Base-by-base conservation (phyloP, 2,329 filamentous ascomycete species). In the Aspergillus fumigatiaffinis region DNA sequence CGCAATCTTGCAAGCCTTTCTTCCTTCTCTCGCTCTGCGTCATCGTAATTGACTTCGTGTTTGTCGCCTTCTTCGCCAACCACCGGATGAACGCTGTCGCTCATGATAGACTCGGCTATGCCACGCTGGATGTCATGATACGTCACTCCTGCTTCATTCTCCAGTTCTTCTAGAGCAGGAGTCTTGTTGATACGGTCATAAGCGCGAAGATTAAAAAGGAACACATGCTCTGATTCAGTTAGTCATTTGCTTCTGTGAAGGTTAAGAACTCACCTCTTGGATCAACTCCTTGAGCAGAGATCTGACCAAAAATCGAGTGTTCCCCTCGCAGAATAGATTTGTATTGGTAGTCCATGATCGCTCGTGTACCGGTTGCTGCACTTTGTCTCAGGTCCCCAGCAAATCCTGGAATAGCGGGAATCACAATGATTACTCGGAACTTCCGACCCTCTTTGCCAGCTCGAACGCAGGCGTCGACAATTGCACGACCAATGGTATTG, bases 331-430 rank as follows among this genome's bases (percentile, higher is more conserved):
- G 91, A 63, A 99, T 96, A 0, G 91, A 96, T 76, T 95, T 96
- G 80, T 94, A 99, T 71, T 97, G 94, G 69, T 96, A 97, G 71
- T 97, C 92, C 91, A 99, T 97, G 68, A 97, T 99, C 10, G 92
- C 93, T 51, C 91, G 79, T 0, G 93, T 97, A 9, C 93, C 93
- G 1, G 85, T 85, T 0, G 93, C 93, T 21, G 89, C 91, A 65
- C 90, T 87, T 12, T 92, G 86, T 56, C 92, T 82, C 29, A 99
- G 80, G 69, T 97, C 93, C 49, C 93, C 93, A 0, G 93, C 92
- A 66, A 99, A 99, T 0, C 93, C 94, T 7, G 94, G 93, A 56
- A 99, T 88, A 0, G 91, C 88, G 1, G 94, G 94, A 52, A 97
- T 95, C 25, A 97, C 66, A 56, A 96, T 84, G 60, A 99, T 96